phyloP scores from a whole-genome alignment of 2,329 filamentous ascomycete genomes.

The Neospermospora avenae region DNA sequence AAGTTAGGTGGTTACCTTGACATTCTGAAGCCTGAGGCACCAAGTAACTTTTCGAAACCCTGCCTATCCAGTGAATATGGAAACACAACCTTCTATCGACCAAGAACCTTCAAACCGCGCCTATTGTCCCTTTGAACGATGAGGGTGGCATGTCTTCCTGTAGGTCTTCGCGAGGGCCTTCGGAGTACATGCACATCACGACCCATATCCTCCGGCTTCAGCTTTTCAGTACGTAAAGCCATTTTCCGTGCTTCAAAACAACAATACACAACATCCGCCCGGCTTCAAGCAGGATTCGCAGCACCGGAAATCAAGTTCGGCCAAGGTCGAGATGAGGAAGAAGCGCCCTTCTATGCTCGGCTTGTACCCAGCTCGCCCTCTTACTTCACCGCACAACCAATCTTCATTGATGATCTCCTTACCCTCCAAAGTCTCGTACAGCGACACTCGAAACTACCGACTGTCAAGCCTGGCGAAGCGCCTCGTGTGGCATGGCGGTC shows the following conservation, averaged over 20 bases:
- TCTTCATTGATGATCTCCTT: constrained; percentile 83
- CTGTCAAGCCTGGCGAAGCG: constrained; percentile 60
- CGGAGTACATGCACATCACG: constrained; percentile 22
- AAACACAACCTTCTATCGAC: too few relatives aligned
- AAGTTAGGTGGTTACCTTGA: neutral
- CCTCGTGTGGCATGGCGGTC: constrained; percentile 79
- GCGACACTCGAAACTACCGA: constrained; percentile 71
- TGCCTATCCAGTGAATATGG: too few relatives aligned
- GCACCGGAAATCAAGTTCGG: constrained; percentile 44
- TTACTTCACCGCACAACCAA: constrained; percentile 87
- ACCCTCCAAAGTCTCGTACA: constrained; percentile 67
- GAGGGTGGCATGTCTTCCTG: constrained; percentile 34
- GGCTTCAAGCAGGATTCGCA: constrained; percentile 38
- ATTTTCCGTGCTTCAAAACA: constrained; percentile 20
- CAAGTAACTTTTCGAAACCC: neutral
- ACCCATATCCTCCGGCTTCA: constrained; percentile 12
- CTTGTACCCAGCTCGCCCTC: constrained; percentile 81
- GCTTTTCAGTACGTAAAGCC: constrained; percentile 14
- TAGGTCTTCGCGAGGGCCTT: constrained; percentile 28
- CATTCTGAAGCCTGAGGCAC: neutral
- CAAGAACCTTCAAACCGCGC: too few relatives aligned
- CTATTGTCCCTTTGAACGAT: constrained; percentile 28
- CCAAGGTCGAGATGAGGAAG: constrained; percentile 18
- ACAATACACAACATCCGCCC: constrained; percentile 30
- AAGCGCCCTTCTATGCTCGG: constrained; percentile 53